Percentiles rank a stretch among this genome's conserved stretches.
Evolutionary conservation across 306 rosid genomes (phyloP).

Genomic region (Quercus berberidifolia): DNA sequence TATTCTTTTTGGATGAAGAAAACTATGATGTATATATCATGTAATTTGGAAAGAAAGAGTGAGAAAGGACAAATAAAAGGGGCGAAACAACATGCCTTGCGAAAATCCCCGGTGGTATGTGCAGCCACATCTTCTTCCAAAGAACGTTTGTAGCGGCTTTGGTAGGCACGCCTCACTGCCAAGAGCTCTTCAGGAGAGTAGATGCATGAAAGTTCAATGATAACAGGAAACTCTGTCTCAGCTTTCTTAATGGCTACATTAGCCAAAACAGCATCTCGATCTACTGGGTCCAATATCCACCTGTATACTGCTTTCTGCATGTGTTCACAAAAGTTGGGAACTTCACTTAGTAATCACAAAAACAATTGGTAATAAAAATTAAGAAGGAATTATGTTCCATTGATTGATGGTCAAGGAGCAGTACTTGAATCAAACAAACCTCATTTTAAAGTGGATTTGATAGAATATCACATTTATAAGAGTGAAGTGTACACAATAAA

Average conservation of each 20-base stretch:
- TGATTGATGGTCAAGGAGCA: too few species aligned
- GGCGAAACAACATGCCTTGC: constrained; percentile 45
- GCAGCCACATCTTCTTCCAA: constrained; percentile 81
- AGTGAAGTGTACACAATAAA: too few species aligned
- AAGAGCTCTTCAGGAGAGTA: constrained; percentile 64
- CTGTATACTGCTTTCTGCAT: constrained; percentile 73
- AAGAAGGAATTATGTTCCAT: too few species aligned
- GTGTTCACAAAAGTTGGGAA: background rate
- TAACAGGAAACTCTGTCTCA: constrained; percentile 30
- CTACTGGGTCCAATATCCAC: constrained; percentile 69
- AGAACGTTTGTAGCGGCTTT: constrained; percentile 63
- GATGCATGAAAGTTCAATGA: constrained; percentile 58
- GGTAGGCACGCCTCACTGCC: constrained; percentile 66
- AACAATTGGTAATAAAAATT: background rate
- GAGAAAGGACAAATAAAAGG: background rate
- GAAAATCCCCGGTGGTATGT: constrained; percentile 63
- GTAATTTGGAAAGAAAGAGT: background rate
- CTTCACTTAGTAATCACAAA: background rate
- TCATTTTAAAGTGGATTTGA: too few species aligned
- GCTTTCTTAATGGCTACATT: constrained; percentile 50
- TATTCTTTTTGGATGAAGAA: too few species aligned
- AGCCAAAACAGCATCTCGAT: constrained; percentile 67
- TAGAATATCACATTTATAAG: too few species aligned
- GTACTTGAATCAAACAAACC: too few species aligned
- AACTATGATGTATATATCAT: too few species aligned